These are phyloP conservation scores for Fistulinella prunicolor DNA, from an alignment of 768 basidiomycete species.

Conservation along the genomic window DNA sequence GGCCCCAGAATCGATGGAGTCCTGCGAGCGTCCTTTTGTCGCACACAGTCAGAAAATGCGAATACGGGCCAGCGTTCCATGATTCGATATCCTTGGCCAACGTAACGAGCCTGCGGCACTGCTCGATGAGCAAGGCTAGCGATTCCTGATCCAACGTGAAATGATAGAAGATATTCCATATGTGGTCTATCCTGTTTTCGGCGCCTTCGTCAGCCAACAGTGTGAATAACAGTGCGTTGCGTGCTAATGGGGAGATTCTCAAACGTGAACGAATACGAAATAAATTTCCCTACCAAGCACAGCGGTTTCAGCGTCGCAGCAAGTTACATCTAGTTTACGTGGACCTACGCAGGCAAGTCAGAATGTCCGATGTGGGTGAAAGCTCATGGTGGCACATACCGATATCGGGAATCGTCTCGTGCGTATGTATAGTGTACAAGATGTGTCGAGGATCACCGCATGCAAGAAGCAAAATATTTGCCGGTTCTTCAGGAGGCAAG, in stretches of 20 bases:
- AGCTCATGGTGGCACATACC: constrained; percentile 15
- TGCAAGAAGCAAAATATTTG: constrained; percentile 50
- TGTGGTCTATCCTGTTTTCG: constrained; percentile 11
- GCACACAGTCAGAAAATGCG: constrained; percentile 23
- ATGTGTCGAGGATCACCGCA: constrained; percentile 58
- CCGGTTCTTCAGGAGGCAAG: constrained; percentile 45
- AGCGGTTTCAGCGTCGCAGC: constrained; percentile 30
- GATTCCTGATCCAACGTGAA: constrained; percentile 24
- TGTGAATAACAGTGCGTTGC: constrained; percentile 29
- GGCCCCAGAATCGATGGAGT: constrained; percentile 21
- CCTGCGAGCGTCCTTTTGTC: constrained; percentile 23
- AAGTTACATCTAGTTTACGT: constrained; percentile 28
- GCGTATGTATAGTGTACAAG: constrained; percentile 43
- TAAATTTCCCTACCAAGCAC: constrained; percentile 23
- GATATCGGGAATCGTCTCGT: constrained; percentile 5
- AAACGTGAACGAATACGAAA: neutral
- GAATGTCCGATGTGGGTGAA: neutral
- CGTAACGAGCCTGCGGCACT: constrained; percentile 24
- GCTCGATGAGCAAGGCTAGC: constrained; percentile 23
- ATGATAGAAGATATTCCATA: constrained; percentile 35
- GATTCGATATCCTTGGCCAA: constrained; percentile 16
- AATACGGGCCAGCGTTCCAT: constrained; percentile 29
- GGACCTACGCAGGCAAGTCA: constrained; percentile 11
- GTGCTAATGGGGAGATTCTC: constrained; percentile 15
- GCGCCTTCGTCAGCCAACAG: constrained; percentile 25